A percentile compares a stretch with the other conserved stretches of the same genome.
These are phyloP conservation scores for Vachellia pachyceras DNA, from an alignment of 306 rosid genomes.

Conservation along the genomic window DNA sequence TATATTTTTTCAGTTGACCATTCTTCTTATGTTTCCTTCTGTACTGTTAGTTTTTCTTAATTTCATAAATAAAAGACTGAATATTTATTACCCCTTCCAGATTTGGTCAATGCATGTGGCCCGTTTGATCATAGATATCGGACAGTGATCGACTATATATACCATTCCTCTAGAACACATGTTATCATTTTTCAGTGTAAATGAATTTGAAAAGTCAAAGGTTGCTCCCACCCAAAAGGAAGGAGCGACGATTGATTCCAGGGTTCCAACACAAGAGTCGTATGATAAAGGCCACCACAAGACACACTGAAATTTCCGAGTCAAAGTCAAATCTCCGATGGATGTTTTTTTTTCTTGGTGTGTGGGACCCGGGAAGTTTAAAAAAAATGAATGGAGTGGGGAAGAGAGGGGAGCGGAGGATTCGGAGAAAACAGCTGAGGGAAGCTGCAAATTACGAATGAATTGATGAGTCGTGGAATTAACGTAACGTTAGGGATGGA, in stretches of 20 bases:
- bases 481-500: neutral
- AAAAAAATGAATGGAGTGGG: neutral
- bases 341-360: neutral
- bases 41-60: neutral
- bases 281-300: neutral
- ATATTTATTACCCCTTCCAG: neutral
- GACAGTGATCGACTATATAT: no score
- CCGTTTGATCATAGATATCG: no score
- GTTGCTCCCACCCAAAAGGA: neutral
- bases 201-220: neutral
- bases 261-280: neutral
- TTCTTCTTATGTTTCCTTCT: neutral
- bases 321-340: constrained; percentile 19
- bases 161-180: no score
- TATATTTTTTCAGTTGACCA: no score
- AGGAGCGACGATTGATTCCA: neutral
- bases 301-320: neutral
- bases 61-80: neutral
- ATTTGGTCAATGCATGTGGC: no score
- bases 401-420: neutral
- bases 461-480: constrained; percentile 5
- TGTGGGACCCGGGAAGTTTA: neutral
- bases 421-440: constrained; percentile 1
- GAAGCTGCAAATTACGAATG: neutral
- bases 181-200: neutral